phyloP scores from a whole-genome alignment of 768 basidiomycete species.

The Phallus indusiatus region DNA sequence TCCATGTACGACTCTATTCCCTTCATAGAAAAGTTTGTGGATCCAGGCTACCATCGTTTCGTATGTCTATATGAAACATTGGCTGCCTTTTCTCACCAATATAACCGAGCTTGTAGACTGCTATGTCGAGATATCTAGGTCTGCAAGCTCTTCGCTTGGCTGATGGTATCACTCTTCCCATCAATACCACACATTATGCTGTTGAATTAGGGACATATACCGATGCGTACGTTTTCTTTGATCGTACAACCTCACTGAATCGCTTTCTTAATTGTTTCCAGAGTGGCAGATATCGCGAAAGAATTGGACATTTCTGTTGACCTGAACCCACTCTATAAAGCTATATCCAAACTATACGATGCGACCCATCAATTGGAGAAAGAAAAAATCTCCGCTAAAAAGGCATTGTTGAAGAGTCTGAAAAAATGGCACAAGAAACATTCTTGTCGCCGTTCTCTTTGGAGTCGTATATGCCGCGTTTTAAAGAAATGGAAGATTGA shows the following conservation, averaged over 20 bases:
- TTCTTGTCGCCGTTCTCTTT: neutral
- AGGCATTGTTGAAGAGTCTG: slow-evolving; percentile 25
- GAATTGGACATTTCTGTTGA: slow-evolving; percentile 1
- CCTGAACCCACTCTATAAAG: slow-evolving; percentile 14
- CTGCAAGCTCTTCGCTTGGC: slow-evolving; percentile 44
- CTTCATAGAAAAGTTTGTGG: slow-evolving; percentile 70
- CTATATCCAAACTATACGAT: slow-evolving; percentile 21
- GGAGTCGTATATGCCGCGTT: slow-evolving; percentile 1
- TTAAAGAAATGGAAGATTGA: slow-evolving; percentile 9
- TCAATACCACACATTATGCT: slow-evolving; percentile 63
- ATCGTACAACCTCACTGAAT: neutral
- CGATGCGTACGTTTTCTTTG: slow-evolving; percentile 30
- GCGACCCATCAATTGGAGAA: slow-evolving; percentile 23
- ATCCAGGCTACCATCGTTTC: slow-evolving; percentile 66
- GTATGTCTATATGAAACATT: slow-evolving; percentile 28
- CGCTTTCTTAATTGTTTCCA: neutral
- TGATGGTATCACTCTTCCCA: slow-evolving; percentile 45
- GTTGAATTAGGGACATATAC: slow-evolving; percentile 46
- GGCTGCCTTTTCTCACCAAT: neutral
- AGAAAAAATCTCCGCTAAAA: slow-evolving; percentile 23
- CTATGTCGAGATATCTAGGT: slow-evolving; percentile 58
- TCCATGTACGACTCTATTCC: slow-evolving; percentile 62
- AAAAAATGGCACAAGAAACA: slow-evolving; percentile 16
- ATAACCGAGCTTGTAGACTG: slow-evolving; percentile 32
- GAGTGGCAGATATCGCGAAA: neutral